phyloP scores from a whole-genome alignment of 257 asterid species.

The Pogostemon cablin region DNA sequence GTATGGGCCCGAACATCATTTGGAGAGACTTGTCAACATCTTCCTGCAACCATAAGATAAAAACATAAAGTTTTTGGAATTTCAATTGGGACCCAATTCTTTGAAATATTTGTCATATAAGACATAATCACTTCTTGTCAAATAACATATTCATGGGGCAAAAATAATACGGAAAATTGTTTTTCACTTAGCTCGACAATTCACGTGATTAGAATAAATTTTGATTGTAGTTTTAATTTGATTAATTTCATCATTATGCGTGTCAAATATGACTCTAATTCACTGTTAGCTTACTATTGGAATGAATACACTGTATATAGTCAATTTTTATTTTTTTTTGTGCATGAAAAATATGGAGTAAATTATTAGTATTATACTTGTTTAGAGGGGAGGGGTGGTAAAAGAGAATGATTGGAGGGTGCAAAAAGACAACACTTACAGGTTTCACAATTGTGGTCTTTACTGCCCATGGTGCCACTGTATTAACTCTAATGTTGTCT shows the following conservation, averaged over 20 bases:
- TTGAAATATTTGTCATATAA: neutral
- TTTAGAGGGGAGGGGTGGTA: neutral
- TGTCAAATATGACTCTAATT: too few species aligned
- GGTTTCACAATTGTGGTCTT: constrained; percentile 34
- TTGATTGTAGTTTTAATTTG: too few species aligned
- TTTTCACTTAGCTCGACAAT: too few species aligned
- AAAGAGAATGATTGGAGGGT: neutral
- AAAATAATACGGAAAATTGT: too few species aligned
- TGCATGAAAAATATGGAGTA: too few species aligned
- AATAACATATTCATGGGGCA: neutral
- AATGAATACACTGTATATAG: too few species aligned
- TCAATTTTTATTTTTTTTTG: neutral
- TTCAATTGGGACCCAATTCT: neutral
- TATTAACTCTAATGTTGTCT: constrained; percentile 47
- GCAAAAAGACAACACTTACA: constrained; percentile 12
- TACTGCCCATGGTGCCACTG: constrained; percentile 48
- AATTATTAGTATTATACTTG: too few species aligned
- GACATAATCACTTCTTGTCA: neutral
- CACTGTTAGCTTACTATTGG: too few species aligned
- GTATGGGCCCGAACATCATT: constrained; percentile 8
- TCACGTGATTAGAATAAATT: too few species aligned
- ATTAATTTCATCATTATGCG: too few species aligned
- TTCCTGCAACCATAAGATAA: constrained; percentile 16
- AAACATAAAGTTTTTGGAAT: neutral
- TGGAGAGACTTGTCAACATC: constrained; percentile 28